Base-by-base conservation (phyloP, 345 rosid species). In the Cardamine occulta region DNA sequence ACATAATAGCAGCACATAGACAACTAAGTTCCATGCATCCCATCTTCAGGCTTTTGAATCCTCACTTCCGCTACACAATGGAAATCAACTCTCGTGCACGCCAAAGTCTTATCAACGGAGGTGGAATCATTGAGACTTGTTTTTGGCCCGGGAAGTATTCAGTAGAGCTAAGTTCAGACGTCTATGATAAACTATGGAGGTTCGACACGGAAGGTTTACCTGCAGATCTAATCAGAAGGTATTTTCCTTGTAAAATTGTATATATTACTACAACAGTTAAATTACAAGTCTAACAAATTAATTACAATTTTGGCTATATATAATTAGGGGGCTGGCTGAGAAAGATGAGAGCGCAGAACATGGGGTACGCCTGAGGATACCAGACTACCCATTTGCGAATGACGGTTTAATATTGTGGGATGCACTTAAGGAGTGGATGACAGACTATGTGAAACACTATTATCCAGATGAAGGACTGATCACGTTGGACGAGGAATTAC, bases 21-120 rank as follows among this genome's bases (percentile, higher is more conserved):
- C 95, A 89, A 40, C 86, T 89, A 13, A 91, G 95, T 39, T 84
- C 56, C 0, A 81, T 89, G 89, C 94, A 91, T 76, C 95, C 95
- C 1, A 86, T 91, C 61, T 77, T 84, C 45, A 75, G 83, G 73
- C 74, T 88, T 21, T 48, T 91, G 45, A 85, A 73, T 37, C 97
- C 97, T 2, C 95, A 91, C 78, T 88, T 89, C 70, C 80, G 96
- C 13, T 89, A 89, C 82, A 89, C 97, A 17, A 85, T 91, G 85
- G 88, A 86, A 80, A 87, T 89, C 72, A 91, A 91, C 73, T 87
- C 90, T 7, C 78, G 89, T 23, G 96, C 97, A 60, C 82, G 96
- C 35, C 75, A 78, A 78, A 70, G 76, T 66, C 85, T 89, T 2
- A 28, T 87, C 70, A 88, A 80, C 60, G 90, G 83, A 1, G 87